These are phyloP conservation scores for Choanephora cucurbitarum DNA, from an alignment of 371 early-diverging fungal genomes.

Conservation along the genomic window DNA sequence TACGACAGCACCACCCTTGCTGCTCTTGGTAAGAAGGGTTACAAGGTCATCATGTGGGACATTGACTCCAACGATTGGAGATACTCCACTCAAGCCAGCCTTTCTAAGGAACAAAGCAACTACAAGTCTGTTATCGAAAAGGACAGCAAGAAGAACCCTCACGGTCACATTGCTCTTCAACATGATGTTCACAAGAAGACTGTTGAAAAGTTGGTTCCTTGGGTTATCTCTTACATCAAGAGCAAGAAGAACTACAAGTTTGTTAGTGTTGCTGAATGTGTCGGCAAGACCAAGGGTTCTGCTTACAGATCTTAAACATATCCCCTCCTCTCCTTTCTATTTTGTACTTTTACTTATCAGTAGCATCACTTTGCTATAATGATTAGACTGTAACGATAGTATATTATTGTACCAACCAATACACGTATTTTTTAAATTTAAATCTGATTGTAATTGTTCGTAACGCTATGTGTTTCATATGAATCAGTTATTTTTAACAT, in stretches of 20 bases:
- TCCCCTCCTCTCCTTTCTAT: neutral
- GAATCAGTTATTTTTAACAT: no score
- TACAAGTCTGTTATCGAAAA: conserved; percentile 25
- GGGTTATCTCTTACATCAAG: conserved; percentile 43
- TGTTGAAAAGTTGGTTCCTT: conserved; percentile 39
- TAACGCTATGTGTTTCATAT: no score
- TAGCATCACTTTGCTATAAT: no score
- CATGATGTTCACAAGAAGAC: conserved; percentile 52
- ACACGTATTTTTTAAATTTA: no score
- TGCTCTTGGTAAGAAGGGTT: conserved; percentile 21
- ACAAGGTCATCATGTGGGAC: conserved; percentile 32
- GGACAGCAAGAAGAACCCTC: conserved; percentile 22
- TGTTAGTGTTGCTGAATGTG: conserved; percentile 48
- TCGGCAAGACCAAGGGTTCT: conserved; percentile 29
- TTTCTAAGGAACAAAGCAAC: conserved; percentile 17
- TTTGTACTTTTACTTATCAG: neutral
- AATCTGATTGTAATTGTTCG: no score
- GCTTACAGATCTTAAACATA: conserved; percentile 25
- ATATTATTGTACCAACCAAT: no score
- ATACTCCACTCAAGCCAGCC: conserved; percentile 11
- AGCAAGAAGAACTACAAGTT: conserved; percentile 44
- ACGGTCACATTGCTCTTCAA: conserved; percentile 34
- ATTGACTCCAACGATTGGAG: conserved; percentile 35
- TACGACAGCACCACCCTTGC: conserved; percentile 21
- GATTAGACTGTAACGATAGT: no score